Percentiles rank a stretch among this genome's conserved stretches.
phyloP scores from a whole-genome alignment of 495 filamentous ascomycete species.

The Aspergillus sclerotiicarbonarius region DNA sequence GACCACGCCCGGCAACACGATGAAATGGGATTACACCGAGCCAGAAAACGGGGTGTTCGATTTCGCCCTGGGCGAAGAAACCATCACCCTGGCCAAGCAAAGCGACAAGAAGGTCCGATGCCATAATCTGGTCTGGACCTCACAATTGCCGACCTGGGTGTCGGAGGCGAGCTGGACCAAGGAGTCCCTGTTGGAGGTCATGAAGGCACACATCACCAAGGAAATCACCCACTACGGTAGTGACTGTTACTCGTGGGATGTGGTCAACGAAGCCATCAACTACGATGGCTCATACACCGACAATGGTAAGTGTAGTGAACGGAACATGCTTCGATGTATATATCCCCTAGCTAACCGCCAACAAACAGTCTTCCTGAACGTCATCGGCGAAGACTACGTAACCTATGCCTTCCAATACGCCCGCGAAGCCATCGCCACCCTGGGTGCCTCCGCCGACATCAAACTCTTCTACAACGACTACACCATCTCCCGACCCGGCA shows the following conservation, averaged over 20 bases:
- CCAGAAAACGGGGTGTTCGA: slow-evolving; percentile 44
- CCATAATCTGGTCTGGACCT: slow-evolving; percentile 59
- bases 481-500: slow-evolving; percentile 55
- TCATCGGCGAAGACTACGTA: slow-evolving; percentile 28
- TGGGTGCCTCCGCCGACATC: slow-evolving; percentile 31
- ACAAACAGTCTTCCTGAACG: slow-evolving; percentile 20
- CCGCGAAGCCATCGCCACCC: slow-evolving; percentile 28
- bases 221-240: slow-evolving; percentile 47
- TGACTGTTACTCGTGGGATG: slow-evolving; percentile 48
- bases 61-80: slow-evolving; percentile 45
- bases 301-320: too few relatives aligned
- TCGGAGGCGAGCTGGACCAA: slow-evolving; percentile 46
- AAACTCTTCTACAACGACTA: slow-evolving; percentile 70
- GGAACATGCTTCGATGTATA: too few relatives aligned
- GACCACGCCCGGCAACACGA: too few relatives aligned
- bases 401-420: slow-evolving; percentile 45
- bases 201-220: slow-evolving; percentile 43
- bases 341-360: slow-evolving; percentile 14
- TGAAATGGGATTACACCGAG: slow-evolving; percentile 32
- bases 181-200: slow-evolving; percentile 40
- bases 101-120: slow-evolving; percentile 51
- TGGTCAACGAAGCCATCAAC: slow-evolving; percentile 53
- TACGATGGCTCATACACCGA: slow-evolving; percentile 33
- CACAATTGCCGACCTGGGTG: slow-evolving; percentile 52
- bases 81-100: slow-evolving; percentile 41